A percentile compares a stretch with the other conserved stretches of the same genome.
Conservation (phyloP, 805 yeast genomes). For the Pichia rugopelliculosa region DNA sequence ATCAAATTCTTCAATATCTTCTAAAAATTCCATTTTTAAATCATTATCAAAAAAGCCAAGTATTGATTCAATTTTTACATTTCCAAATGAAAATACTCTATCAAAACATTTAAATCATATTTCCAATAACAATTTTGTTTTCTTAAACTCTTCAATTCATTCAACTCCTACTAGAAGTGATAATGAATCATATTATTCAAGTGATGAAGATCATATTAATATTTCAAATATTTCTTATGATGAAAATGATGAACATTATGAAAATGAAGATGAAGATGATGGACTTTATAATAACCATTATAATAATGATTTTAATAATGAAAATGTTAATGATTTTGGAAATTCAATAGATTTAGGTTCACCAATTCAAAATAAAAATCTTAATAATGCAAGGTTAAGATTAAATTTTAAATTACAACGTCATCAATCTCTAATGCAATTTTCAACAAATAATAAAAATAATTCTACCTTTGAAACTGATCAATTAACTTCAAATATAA, state of each 20-base stretch:
- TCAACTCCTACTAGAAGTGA: constrained; percentile 1
- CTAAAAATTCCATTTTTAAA: constrained; percentile 4
- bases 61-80: constrained; percentile 7
- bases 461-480: constrained; percentile 14
- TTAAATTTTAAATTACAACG: constrained; percentile 19
- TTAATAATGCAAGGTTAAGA: constrained; percentile 14
- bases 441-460: neutral
- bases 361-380: constrained; percentile 30
- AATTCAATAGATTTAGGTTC: constrained; percentile 27
- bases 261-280: constrained; percentile 7
- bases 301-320: neutral
- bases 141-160: neutral
- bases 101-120: neutral
- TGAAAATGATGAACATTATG: constrained; percentile 11
- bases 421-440: constrained; percentile 20
- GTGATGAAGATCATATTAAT: constrained; percentile 4
- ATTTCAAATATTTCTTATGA: constrained; percentile 1
- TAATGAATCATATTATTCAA: constrained; percentile 3
- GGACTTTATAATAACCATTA: constrained; percentile 3
- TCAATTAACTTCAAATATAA: constrained; percentile 22
- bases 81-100: neutral
- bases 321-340: constrained; percentile 3
- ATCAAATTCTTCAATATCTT: constrained; percentile 5
- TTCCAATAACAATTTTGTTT: neutral
- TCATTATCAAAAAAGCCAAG: constrained; percentile 5